These are phyloP conservation scores for Ceratonia siliqua DNA, from an alignment of 306 rosid species.

Conservation along the genomic window DNA sequence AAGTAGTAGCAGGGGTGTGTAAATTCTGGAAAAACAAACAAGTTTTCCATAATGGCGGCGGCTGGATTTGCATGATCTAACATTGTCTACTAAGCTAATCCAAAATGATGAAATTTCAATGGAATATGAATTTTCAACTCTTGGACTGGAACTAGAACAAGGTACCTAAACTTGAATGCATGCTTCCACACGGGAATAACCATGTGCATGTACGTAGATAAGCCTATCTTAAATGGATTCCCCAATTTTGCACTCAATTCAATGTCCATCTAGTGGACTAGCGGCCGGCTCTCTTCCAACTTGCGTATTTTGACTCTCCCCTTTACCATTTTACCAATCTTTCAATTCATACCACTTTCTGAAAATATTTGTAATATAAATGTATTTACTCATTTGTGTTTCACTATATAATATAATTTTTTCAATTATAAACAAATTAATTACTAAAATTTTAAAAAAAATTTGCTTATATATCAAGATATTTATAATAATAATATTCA, in stretches of 20 bases:
- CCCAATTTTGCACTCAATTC: not conserved
- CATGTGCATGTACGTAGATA: constrained; percentile 18
- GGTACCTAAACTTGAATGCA: constrained; percentile 6
- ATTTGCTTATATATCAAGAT: too few relatives aligned
- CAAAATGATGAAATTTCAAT: not conserved
- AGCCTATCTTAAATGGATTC: not conserved
- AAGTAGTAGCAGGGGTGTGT: too few relatives aligned
- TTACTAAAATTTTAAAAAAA: too few relatives aligned
- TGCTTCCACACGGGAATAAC: not conserved
- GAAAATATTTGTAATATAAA: too few relatives aligned
- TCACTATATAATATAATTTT: too few relatives aligned
- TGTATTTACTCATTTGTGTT: too few relatives aligned
- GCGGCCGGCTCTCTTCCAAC: too few relatives aligned
- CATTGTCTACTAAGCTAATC: not conserved
- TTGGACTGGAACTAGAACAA: not conserved
- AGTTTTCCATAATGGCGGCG: not conserved
- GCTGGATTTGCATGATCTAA: not conserved
- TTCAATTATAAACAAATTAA: too few relatives aligned
- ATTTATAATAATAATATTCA: too few relatives aligned
- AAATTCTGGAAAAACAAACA: not conserved
- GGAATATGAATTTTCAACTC: not conserved
- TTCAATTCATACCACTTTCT: too few relatives aligned
- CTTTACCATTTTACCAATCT: not conserved
- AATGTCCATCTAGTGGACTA: not conserved
- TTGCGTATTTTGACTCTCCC: constrained; percentile 19